Percentiles rank a stretch among this genome's conserved stretches.
Evolutionary conservation across 768 basidiomycete species (phyloP).

Genomic region (Suillus clintonianus): DNA sequence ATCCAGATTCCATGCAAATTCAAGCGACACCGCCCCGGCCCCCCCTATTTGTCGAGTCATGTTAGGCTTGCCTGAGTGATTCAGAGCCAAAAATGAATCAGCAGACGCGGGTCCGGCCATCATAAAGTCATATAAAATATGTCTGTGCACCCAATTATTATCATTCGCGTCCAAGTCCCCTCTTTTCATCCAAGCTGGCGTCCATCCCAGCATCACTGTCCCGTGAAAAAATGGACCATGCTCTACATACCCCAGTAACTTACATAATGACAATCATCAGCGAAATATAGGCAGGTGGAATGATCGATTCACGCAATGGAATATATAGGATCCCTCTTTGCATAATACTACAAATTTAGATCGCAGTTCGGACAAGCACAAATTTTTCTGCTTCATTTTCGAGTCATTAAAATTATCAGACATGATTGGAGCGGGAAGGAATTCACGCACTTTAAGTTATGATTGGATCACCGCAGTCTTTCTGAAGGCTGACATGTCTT

Average conservation of each 20-base stretch:
- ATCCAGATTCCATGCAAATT: neutral
- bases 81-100: neutral
- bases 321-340: neutral
- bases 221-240: neutral
- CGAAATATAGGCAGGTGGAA: neutral
- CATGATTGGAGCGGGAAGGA: too few species aligned
- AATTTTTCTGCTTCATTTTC: neutral
- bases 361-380: neutral
- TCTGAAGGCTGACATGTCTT: too few species aligned
- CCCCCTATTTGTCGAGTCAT: neutral
- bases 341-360: neutral
- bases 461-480: too few species aligned
- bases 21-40: neutral
- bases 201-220: constrained; percentile 19
- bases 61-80: neutral
- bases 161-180: neutral
- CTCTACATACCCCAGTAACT: too few species aligned
- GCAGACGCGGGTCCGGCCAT: neutral
- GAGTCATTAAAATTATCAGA: too few species aligned
- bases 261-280: neutral
- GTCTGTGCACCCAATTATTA: neutral
- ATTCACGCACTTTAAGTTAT: too few species aligned
- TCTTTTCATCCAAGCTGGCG: constrained; percentile 15
- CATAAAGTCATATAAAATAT: constrained; percentile 11
- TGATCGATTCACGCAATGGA: neutral